Base-by-base conservation (phyloP, 495 filamentous ascomycete genomes). In the Aspergillus sparsus region DNA sequence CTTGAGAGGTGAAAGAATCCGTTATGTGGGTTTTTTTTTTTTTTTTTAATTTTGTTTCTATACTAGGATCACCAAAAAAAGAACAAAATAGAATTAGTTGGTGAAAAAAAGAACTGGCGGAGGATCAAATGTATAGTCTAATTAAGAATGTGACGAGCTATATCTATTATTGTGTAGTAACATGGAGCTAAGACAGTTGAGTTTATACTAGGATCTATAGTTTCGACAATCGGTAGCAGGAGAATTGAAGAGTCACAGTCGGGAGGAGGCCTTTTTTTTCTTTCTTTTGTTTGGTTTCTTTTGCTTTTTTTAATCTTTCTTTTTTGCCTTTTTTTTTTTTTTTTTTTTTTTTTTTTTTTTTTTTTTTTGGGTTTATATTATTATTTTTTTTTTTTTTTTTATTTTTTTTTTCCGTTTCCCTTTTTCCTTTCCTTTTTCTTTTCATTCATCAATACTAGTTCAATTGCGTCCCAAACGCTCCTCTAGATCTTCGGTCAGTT, bases 401-500 rank as follows among this genome's bases (percentile, higher is more conserved):
- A 3, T 41, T 41, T 41, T 2, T 7, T n/a, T n/a, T 41, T 41
- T 41, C 37, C n/a, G 37, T 41, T 41, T 41, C 37, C 37, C 2
- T n/a, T n/a, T 3, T 41, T 41, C 37, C 2, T 11, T 11, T 12
- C 15, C 15, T 5, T 11, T 15, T 15, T 42, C 15, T 42, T 15
- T 42, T 11, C 5, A 13, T 42, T 15, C 39, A 9, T 15, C 39
- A 9, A 47, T 47, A 21, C 15, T 21, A 47, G 21, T 8, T 73
- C 74, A 80, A 74, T 91, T 86, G 54, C 94, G 81, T 11, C 94
- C 94, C 27, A 96, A 73, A 44, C 94, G 82, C 75, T 98, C 94
- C 66, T 90, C 90, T 35, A 87, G 76, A 71, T 97, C 94, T 57
- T 92, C 85, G 44, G 85, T 81, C 56, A 98, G 75, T 68, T 95